A percentile compares a stretch with the other conserved stretches of the same genome.
These are phyloP conservation scores for Exophiala aquamarina DNA, from an alignment of 2,329 filamentous ascomycete genomes.

Conservation along the genomic window DNA sequence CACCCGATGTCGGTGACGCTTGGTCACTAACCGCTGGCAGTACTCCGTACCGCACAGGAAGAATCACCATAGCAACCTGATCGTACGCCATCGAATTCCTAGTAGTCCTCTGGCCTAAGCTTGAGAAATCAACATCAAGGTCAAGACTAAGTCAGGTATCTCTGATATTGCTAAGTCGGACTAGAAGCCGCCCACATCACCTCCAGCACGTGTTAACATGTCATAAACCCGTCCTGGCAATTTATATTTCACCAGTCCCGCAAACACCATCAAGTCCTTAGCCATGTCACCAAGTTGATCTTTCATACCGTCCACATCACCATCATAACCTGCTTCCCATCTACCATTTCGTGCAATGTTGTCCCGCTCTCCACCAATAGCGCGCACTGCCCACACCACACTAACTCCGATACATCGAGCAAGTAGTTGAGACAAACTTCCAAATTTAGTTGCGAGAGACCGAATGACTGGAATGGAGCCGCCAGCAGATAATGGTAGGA, in stretches of 20 bases:
- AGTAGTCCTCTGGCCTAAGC: too few species aligned
- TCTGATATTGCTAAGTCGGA: too few species aligned
- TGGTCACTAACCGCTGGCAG: too few species aligned
- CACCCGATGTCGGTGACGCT: too few species aligned
- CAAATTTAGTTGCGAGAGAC: conserved; percentile 76
- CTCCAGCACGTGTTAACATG: conserved; percentile 77
- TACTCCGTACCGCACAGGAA: too few species aligned
- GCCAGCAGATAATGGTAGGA: conserved; percentile 26
- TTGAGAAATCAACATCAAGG: too few species aligned
- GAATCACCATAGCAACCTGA: too few species aligned
- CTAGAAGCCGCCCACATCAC: conserved; percentile 55
- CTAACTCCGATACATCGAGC: conserved; percentile 87
- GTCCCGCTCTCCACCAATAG: conserved; percentile 76
- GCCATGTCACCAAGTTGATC: conserved; percentile 57
- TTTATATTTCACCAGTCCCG: conserved; percentile 86
- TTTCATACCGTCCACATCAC: conserved; percentile 32
- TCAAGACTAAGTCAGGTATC: too few species aligned
- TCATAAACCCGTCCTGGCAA: conserved; percentile 86
- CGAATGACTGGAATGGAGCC: conserved; percentile 74
- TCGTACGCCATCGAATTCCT: too few species aligned
- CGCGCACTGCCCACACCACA: conserved; percentile 89
- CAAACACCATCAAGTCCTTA: conserved; percentile 90
- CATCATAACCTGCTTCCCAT: conserved; percentile 69
- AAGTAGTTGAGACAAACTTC: conserved; percentile 73
- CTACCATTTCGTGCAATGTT: conserved; percentile 63